Base-by-base conservation (phyloP, 75 land plant genomes). In the Pinus tabuliformis region DNA sequence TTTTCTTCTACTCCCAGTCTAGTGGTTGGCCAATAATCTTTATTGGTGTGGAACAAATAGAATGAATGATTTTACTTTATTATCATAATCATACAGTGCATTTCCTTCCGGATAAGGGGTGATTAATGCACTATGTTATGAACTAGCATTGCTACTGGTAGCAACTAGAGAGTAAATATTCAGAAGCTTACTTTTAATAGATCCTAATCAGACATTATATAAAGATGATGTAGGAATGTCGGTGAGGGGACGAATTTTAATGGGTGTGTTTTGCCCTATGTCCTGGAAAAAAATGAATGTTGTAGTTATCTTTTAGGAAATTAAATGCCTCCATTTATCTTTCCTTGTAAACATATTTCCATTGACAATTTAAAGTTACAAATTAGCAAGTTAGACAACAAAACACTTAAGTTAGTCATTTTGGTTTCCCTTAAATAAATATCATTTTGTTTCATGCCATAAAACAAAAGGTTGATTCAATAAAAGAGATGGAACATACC, bases 81-180 rank as follows among this genome's bases (percentile, higher is more conserved):
- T 30, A 57, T 91, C 88, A 60, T 86, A 56, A 54, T 80, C 88
- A 65, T 77, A n/a, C 62, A 20, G n/a, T 20, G n/a, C 20, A 20
- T 60, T 60, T 6, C 62, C 20, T 60, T 60, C n/a, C 6, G 20
- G 21, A 20, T 60, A 18, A 60, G 20, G 13, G 18, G 73, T 52
- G 56, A 87, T 81, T 62, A 57, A 82, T 21, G 80, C 79, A 65
- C 88, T 89, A 45, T 83, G 86, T 21, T 89, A 91, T 66, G 89
- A 89, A 54, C 89, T 87, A 24, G 88, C 88, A 81, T 88, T 92
- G 81, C 94, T 89, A 81, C 88, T 89, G 65, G 91, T 87, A 13
- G 89, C 89, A 42, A 87, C 66, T 14, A 91, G 91, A 39, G 91
- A 89, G 68, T 83, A 85, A 42, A 83, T 78, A 66, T 86, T 83